Conservation (phyloP, 345 rosid species). For the Eucalyptus microcorys region DNA sequence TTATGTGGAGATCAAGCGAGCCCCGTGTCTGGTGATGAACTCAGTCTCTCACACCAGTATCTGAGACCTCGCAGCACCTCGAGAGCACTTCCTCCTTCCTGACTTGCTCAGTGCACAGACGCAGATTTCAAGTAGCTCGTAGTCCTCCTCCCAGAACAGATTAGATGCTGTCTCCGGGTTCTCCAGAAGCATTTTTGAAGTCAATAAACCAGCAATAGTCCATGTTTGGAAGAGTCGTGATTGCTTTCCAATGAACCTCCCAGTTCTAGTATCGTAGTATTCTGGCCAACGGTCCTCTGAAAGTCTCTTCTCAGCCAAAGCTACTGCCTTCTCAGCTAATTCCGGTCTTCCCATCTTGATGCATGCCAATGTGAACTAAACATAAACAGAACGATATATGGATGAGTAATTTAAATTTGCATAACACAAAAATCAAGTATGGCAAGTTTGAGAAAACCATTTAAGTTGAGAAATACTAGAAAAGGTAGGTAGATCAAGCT, state of each 20-base stretch:
- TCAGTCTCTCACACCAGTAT: constrained; percentile 44
- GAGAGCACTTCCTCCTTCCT: constrained; percentile 84
- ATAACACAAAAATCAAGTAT: not conserved
- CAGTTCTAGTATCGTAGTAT: constrained; percentile 79
- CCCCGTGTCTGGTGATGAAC: not conserved
- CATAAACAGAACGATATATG: not conserved
- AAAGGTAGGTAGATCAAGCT: not conserved
- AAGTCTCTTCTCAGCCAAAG: constrained; percentile 75
- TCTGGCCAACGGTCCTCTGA: constrained; percentile 78
- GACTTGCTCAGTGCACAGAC: constrained; percentile 74
- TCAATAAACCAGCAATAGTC: constrained; percentile 86
- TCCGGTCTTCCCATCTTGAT: constrained; percentile 80
- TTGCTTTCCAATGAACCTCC: constrained; percentile 88
- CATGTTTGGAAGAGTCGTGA: constrained; percentile 84
- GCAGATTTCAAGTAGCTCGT: constrained; percentile 78
- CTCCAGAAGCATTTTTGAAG: constrained; percentile 69
- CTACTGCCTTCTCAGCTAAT: constrained; percentile 74
- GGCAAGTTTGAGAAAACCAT: not conserved
- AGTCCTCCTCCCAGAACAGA: constrained; percentile 92
- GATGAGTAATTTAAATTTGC: not conserved
- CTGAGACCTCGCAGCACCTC: constrained; percentile 85
- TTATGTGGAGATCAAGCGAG: not conserved
- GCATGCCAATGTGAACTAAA: constrained; percentile 93
- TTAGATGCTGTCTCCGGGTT: constrained; percentile 72
- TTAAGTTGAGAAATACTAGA: not conserved